Evolutionary conservation across 2,329 filamentous ascomycete species (phyloP).

Genomic region (Microcyclosporella mali): DNA sequence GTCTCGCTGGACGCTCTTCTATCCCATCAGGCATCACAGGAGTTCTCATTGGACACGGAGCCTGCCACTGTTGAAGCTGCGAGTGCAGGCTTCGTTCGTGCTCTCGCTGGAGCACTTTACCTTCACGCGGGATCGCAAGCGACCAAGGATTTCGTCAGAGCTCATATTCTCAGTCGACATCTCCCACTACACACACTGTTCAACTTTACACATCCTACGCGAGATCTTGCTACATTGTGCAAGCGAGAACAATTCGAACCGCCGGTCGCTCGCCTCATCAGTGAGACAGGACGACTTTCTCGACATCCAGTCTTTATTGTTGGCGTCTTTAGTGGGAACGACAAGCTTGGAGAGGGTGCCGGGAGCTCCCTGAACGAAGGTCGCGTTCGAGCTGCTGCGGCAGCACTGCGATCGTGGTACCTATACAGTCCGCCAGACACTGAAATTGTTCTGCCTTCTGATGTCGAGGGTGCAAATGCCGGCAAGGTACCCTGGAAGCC

Average conservation of each 20-base stretch:
- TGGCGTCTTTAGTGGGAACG: constrained; percentile 82
- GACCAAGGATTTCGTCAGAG: constrained; percentile 74
- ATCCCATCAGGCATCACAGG: background rate
- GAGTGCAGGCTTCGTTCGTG: constrained; percentile 70
- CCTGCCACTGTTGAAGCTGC: constrained; percentile 52
- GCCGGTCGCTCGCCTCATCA: constrained; percentile 79
- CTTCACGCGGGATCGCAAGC: constrained; percentile 72
- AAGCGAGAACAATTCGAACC: constrained; percentile 81
- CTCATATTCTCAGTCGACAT: constrained; percentile 61
- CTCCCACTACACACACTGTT: constrained; percentile 63
- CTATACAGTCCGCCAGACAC: constrained; percentile 71
- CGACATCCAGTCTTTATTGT: constrained; percentile 88
- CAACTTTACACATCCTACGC: constrained; percentile 73
- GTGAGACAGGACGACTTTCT: constrained; percentile 80
- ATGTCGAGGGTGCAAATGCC: constrained; percentile 29
- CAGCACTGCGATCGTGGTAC: constrained; percentile 90
- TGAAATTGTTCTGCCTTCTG: constrained; percentile 47
- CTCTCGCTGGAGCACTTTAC: constrained; percentile 78
- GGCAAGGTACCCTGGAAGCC: constrained; percentile 42
- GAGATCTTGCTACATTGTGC: constrained; percentile 78
- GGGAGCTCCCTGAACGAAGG: constrained; percentile 73
- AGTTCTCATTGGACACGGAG: constrained; percentile 11
- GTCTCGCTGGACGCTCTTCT: background rate
- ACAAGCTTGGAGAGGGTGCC: constrained; percentile 88
- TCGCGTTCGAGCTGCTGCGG: constrained; percentile 71